phyloP scores from a whole-genome alignment of 2,329 filamentous ascomycete species.

The Xylaria sp. region DNA sequence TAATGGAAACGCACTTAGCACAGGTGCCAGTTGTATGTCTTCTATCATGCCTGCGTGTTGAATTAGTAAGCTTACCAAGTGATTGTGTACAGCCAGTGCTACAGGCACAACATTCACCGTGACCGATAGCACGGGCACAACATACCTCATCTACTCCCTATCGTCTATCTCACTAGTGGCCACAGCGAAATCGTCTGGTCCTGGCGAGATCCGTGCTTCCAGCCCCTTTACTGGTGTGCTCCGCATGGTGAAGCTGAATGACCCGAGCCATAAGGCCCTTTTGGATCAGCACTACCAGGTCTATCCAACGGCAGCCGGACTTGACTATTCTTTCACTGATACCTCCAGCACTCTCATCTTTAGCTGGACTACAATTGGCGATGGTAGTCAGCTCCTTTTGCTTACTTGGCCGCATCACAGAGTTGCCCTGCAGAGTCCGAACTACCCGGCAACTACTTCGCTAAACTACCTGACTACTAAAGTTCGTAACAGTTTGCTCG shows the following conservation, averaged over 20 bases:
- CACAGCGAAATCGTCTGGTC: constrained; percentile 5
- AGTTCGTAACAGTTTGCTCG: constrained; percentile 1
- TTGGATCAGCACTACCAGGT: constrained; percentile 20
- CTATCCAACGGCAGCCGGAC: constrained; percentile 17
- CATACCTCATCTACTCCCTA: constrained; percentile 26
- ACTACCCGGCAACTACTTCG: constrained; percentile 23
- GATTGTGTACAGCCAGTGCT: constrained; percentile 5
- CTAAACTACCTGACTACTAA: constrained; percentile 25
- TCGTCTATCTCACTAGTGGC: constrained; percentile 18
- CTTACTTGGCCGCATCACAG: constrained; percentile 28
- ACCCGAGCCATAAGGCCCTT: constrained; percentile 19
- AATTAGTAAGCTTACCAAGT: constrained; percentile 7
- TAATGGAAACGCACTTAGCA: constrained; percentile 21
- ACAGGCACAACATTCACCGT: constrained; percentile 26
- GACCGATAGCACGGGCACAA: constrained; percentile 11
- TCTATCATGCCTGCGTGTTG: not conserved
- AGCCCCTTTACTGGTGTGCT: constrained; percentile 21
- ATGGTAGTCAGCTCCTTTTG: constrained; percentile 11
- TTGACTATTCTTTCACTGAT: constrained; percentile 27
- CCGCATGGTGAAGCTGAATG: constrained; percentile 28
- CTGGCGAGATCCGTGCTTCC: constrained; percentile 17
- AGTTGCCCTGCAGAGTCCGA: constrained; percentile 19
- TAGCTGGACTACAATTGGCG: constrained; percentile 16
- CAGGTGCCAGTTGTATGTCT: constrained; percentile 21
- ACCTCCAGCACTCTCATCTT: constrained; percentile 16